Evolutionary conservation across 208 protist genomes (phyloP).

Genomic region (Trypanosoma avium): DNA sequence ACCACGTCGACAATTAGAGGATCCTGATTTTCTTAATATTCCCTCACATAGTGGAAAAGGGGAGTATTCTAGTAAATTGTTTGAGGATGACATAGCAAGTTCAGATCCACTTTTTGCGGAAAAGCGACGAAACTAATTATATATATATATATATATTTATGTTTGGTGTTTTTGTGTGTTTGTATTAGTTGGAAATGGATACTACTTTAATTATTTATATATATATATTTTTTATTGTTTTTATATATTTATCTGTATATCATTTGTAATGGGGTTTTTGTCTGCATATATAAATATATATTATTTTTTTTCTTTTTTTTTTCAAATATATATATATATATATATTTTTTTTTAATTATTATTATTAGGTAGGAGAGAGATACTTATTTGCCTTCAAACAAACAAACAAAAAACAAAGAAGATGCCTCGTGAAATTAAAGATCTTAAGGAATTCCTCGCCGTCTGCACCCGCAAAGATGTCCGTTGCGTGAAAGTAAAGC

Average conservation of each 20-base stretch:
- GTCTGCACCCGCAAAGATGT: slow-evolving; percentile 93
- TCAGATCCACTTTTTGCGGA: slow-evolving; percentile 27
- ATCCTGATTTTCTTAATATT: slow-evolving; percentile 76
- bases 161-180: neutral
- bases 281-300: neutral
- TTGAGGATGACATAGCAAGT: slow-evolving; percentile 51
- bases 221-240: too few species aligned
- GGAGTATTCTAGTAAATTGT: slow-evolving; percentile 50
- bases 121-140: slow-evolving; percentile 19
- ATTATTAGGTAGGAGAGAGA: slow-evolving; percentile 15
- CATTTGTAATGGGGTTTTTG: neutral
- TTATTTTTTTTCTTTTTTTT: slow-evolving; percentile 6
- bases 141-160: slow-evolving; percentile 11
- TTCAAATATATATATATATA: slow-evolving; percentile 19
- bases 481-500: slow-evolving; percentile 93
- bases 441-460: slow-evolving; percentile 93
- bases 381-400: slow-evolving; percentile 18
- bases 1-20: slow-evolving; percentile 67
- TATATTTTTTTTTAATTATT: slow-evolving; percentile 1
- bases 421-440: slow-evolving; percentile 92
- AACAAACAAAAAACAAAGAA: too few species aligned
- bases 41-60: slow-evolving; percentile 68
- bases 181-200: neutral
- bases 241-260: neutral
- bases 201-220: too few species aligned